Evolutionary conservation across 352 stramenopile species (phyloP), one percentile per base, ranked within the genome.

Genomic region (Globisporangium echinulatum): DNA sequence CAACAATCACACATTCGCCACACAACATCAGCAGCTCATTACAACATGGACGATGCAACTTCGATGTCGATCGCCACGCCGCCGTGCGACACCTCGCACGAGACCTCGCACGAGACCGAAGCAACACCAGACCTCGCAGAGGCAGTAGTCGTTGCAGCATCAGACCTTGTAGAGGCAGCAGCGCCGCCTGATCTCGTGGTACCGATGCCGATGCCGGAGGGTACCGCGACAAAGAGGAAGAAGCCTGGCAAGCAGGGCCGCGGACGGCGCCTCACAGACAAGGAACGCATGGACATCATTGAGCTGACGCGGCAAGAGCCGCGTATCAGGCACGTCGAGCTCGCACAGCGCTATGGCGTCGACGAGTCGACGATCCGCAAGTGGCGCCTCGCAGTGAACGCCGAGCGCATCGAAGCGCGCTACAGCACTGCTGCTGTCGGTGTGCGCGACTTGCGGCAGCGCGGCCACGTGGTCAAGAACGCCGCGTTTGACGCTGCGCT

Each of bases 351-450:
- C 59, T 86, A 79, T 66, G 62, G 62, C 55, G 75, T 86, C 36
- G 80, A 79, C 56, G 74, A 79, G 61, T 80, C 76, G 25, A 82
- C 76, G n/a, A 84, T 86, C 61, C 74, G 74, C 63, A 82, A 79
- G 55, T 83, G 74, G 74, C 74, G 74, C 13, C 59, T 55, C 36
- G 53, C 72, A 47, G 52, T 25, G 19, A 80, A 83, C 57, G 69
- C 71, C 19, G 43, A 69, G 37, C 70, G 70, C 44, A 69, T 83
- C 54, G 64, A 78, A 36, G 58, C 67, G 52, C 74, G 77, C 33
- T 79, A 83, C 59, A 52, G 48, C 17, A 62, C 72, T 8, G 70
- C 73, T 40, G 66, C 69, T 10, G 54, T 63, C 4, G 64, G 61
- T 1, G 66, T 67, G 39, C 71, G 73, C 47, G 72, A 82, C 61